Evolutionary conservation across 306 rosid genomes (phyloP), one percentile per base, ranked within the genome.

Genomic region (Citrullus mucosospermus): DNA sequence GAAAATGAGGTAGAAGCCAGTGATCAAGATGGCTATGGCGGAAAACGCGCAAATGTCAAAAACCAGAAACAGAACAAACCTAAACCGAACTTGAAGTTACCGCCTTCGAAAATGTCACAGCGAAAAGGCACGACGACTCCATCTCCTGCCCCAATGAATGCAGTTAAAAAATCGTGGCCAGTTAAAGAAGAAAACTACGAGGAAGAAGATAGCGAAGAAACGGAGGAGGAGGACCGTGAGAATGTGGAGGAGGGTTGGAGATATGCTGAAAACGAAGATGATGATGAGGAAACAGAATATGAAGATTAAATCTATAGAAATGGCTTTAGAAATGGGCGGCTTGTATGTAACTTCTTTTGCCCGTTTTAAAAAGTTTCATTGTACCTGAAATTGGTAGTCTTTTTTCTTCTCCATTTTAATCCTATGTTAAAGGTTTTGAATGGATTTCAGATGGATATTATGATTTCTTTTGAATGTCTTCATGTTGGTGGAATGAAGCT

Each of bases 141-240:
- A 16, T 36, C 95, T 62, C 83, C 87, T n/a, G 83, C 87, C 41
- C 66, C 88, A 25, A 73, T 85, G 63, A 85, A 70, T 80, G 81
- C 82, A 18, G 62, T 79, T 61, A 95, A 95, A 80, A 95, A 88
- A 50, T 82, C 92, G 41, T 95, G 98, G 98, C 87, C 92, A 0
- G 87, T 82, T 77, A 91, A 91, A 83, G 96, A 88, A 36, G 98
- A 92, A 76, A 79, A 81, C 30, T 90, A 68, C 1, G 95, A 93
- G 78, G 92, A 88, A 59, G 97, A 91, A 83, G 98, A 95, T 68
- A 95, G 97, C 22, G 99, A 95, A 90, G 99, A 95, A 85, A 95
- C 99, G 0, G 99, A 95, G 80, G 97, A 95, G 80, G 97, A 95
- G 85, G 97, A 95, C 81, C 92, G 96, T 3, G 96, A 95, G 81